A percentile compares a stretch with the other conserved stretches of the same genome.
phyloP scores from a whole-genome alignment of 1,139 yeast genomes.

The Protomyces macrosporus region DNA sequence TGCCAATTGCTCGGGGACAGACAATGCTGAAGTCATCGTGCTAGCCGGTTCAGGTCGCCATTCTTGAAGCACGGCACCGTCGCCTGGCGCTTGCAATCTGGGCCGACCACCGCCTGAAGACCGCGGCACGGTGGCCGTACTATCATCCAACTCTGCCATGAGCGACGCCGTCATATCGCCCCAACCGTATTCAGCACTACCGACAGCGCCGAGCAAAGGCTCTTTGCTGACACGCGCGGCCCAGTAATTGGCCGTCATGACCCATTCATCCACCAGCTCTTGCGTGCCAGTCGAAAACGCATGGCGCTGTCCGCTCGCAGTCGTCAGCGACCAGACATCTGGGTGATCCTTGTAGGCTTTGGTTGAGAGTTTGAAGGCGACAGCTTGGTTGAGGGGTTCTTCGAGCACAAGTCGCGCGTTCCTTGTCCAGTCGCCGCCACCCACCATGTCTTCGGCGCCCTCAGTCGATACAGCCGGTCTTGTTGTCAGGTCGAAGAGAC shows the following conservation, averaged over 20 bases:
- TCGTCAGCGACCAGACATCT: conserved; percentile 37
- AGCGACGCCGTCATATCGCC: conserved; percentile 32
- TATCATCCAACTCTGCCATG: neutral
- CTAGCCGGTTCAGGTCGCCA: conserved; percentile 39
- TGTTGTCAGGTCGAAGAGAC: conserved; percentile 37
- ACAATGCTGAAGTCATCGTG: conserved; percentile 34
- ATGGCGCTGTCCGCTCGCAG: conserved; percentile 40
- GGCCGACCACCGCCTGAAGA: neutral
- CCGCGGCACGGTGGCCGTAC: neutral
- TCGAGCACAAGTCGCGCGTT: conserved; percentile 38
- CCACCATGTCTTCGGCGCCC: conserved; percentile 38
- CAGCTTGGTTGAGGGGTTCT: conserved; percentile 38
- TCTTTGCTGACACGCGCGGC: conserved; percentile 77
- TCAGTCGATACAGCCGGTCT: conserved; percentile 6
- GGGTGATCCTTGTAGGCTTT: conserved; percentile 33
- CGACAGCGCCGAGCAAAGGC: conserved; percentile 58
- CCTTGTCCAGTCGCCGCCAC: conserved; percentile 64
- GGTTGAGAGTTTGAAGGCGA: conserved; percentile 33
- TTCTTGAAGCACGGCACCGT: conserved; percentile 34
- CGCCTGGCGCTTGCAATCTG: conserved; percentile 33
- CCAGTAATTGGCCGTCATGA: conserved; percentile 83
- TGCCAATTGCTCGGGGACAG: conserved; percentile 36
- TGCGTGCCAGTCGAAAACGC: conserved; percentile 52
- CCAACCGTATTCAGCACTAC: conserved; percentile 85
- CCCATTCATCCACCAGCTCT: conserved; percentile 65